A percentile compares a stretch with the other conserved stretches of the same genome.
These are phyloP conservation scores for Rhynchosporium graminicola DNA, from an alignment of 2,329 filamentous ascomycete genomes.

Conservation along the genomic window DNA sequence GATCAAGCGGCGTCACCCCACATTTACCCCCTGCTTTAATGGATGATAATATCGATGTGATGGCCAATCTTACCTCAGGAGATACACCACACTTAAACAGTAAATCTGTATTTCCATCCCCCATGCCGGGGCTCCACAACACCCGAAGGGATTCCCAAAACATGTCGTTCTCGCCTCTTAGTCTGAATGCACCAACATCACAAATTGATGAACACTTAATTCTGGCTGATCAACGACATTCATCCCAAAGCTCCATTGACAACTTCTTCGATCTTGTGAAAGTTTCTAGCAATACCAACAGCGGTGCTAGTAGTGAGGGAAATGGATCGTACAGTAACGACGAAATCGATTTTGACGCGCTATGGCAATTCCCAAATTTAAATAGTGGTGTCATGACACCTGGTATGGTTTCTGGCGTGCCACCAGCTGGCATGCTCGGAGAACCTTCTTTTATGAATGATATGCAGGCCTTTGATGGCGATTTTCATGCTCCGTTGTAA, in stretches of 20 bases:
- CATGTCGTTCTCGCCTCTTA: neutral
- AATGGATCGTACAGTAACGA: conserved; percentile 27
- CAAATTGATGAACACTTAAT: neutral
- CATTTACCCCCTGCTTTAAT: conserved; percentile 3
- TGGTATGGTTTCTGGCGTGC: conserved; percentile 12
- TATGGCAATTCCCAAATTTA: conserved; percentile 28
- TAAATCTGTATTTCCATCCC: neutral
- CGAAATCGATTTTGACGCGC: conserved; percentile 34
- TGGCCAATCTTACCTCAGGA: conserved; percentile 18
- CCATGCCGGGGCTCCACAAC: neutral
- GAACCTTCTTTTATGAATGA: conserved; percentile 2
- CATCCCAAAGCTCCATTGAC: conserved; percentile 18
- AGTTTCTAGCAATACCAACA: conserved; percentile 17
- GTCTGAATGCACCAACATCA: neutral
- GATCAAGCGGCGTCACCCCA: conserved; percentile 3
- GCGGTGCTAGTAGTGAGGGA: conserved; percentile 17
- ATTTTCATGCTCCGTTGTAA: conserved; percentile 28
- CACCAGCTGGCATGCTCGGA: conserved; percentile 2
- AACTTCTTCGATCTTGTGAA: conserved; percentile 26
- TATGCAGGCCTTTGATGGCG: conserved; percentile 21
- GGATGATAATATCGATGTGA: conserved; percentile 20
- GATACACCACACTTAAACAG: neutral
- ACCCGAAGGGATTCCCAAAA: neutral
- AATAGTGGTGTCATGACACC: conserved; percentile 10
- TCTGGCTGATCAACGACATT: neutral